Base-by-base conservation (phyloP, 768 basidiomycete species). In the Asterophora parasitica region DNA sequence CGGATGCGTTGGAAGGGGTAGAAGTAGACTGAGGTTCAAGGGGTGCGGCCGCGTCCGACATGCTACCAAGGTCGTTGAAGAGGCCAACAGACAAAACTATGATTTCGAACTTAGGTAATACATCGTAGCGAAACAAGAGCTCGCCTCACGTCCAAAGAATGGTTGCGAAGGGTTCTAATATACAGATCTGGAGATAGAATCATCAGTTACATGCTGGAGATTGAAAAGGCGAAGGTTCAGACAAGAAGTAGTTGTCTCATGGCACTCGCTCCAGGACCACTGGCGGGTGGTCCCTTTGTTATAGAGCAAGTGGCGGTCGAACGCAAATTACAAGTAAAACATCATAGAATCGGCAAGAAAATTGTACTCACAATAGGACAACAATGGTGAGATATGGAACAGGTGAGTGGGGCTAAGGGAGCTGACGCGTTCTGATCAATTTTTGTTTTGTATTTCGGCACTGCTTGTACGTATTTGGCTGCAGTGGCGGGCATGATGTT, bases 311-410 rank as follows among this genome's bases (percentile, higher is more conserved):
- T 63, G 72, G 63, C 68, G 61, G 67, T 89, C 87, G 85, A 88
- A 88, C 87, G 87, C 87, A 89, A 89, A 89, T 89, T 89, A 89
- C 87, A 70, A 73, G 56, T 70, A 65, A 67, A 73, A 56, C 84
- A 88, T 87, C 77, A 66, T 58, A 44, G 49, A 49, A 41, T 8
- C 7, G 16, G 30, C 8, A 31, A 3, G 20, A 19, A 55, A 32
- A 45, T 41, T 16, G 44, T 19, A 64, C 65, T 62, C 57, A 69
- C 62, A 33, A 19, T 23, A 42, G 15, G 31, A 26, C 13, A n/a
- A 41, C 20, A 36, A 33, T 12, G 20, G 6, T 13, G 1, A 43
- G 33, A 34, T 7, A 15, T 43, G 9, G 8, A 35, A 19, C n/a
- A 35, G 4, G 11, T n/a, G 36, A 9, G 5, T 27, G 17, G 37